Evolutionary conservation across 1,284 basidiomycete genomes (phyloP).

Genomic region (Cryptococcus sp.): DNA sequence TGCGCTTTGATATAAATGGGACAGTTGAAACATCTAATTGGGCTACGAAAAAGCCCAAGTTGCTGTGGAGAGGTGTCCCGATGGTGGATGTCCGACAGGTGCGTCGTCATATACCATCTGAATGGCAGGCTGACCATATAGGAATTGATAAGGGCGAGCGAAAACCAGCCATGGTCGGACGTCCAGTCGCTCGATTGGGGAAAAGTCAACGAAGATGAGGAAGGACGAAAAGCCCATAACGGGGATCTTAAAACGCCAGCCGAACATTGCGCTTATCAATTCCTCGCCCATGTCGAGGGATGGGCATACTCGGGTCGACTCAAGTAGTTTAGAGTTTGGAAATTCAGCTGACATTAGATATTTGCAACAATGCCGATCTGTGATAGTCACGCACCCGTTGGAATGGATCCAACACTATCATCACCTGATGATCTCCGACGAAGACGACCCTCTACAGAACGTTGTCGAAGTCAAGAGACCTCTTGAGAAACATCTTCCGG

Average conservation of each 20-base stretch:
- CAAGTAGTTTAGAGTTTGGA: slow-evolving; percentile 22
- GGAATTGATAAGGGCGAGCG: slow-evolving; percentile 31
- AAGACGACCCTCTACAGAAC: slow-evolving; percentile 39
- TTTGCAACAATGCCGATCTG: slow-evolving; percentile 44
- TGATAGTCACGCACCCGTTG: slow-evolving; percentile 37
- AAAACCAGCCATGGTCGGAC: slow-evolving; percentile 28
- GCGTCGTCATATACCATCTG: no score
- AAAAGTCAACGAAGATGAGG: slow-evolving; percentile 21
- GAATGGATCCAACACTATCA: slow-evolving; percentile 45
- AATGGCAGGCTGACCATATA: slow-evolving; percentile 4
- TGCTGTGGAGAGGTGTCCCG: slow-evolving; percentile 42
- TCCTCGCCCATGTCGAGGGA: slow-evolving; percentile 45
- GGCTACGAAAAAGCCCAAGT: slow-evolving; percentile 34
- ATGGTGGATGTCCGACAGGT: slow-evolving; percentile 37
- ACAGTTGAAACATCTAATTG: slow-evolving; percentile 17
- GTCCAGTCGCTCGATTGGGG: slow-evolving; percentile 30
- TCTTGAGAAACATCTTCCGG: slow-evolving; percentile 29
- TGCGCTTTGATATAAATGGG: slow-evolving; percentile 4
- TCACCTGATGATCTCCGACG: slow-evolving; percentile 36
- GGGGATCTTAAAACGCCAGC: slow-evolving; percentile 32
- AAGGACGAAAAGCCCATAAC: slow-evolving; percentile 11
- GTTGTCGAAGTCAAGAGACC: slow-evolving; percentile 33
- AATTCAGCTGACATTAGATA: slow-evolving; percentile 17
- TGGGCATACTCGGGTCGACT: slow-evolving; percentile 42
- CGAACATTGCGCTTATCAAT: slow-evolving; percentile 45